Base-by-base conservation (phyloP, 345 rosid species). In the Ailanthus altissimus region DNA sequence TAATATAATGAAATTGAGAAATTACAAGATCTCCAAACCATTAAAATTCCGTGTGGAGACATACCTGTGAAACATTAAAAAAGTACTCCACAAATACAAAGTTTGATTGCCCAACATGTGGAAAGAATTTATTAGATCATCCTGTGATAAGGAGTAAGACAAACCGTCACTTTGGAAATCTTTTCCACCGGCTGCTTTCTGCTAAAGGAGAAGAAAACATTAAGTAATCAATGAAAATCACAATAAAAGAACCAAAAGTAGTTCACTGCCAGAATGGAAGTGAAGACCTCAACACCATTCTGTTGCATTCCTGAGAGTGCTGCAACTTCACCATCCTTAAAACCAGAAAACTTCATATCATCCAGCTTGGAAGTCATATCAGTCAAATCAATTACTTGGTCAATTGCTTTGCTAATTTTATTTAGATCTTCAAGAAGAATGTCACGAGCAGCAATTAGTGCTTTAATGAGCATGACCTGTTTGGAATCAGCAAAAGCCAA, bases 11-110 rank as follows among this genome's bases (percentile, higher is more conserved):
- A n/a, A n/a, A n/a, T n/a, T n/a, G n/a, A n/a, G n/a, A n/a, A n/a
- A n/a, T n/a, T n/a, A n/a, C n/a, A n/a, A n/a, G n/a, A n/a, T n/a
- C n/a, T 49, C 18, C 8, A 62, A n/a, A 36, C 50, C 25, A 63
- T 25, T 58, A 43, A 13, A 73, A 73, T 46, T 60, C 20, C 9
- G 40, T 16, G 47, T 14, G n/a, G 60, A 74, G 63, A 25, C 45
- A 40, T 87, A 91, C 99, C 99, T 85, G 92, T 96, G 99, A 78
- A 93, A 92, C 83, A 78, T 87, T 56, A 96, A 86, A 84, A 96
- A 92, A 63, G 83, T 78, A 81, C 77, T 91, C 99, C 98, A 96
- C 72, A 96, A 86, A 84, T 82, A 86, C 49, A 82, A 85, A 13
- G 87, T 73, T 77, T 93, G 99, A 75, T 83, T 81, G 58, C 98